Evolutionary conservation across 2,329 filamentous ascomycete genomes (phyloP).

Genomic region (Venturia oleaginea): DNA sequence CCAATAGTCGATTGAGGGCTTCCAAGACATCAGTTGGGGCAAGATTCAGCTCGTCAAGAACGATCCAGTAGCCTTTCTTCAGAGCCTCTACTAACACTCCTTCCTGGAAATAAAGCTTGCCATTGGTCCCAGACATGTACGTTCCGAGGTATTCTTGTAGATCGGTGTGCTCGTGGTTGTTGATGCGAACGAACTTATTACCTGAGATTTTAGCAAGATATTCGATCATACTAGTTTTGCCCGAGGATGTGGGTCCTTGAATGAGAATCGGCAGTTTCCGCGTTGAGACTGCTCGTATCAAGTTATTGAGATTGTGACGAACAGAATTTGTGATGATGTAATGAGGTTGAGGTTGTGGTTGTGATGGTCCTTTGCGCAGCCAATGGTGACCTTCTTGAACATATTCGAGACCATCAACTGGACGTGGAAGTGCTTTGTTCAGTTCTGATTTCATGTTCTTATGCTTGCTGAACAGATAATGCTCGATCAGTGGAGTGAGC

Average conservation of each 20-base stretch:
- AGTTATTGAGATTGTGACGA: slow-evolving; percentile 84
- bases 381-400: slow-evolving; percentile 86
- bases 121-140: slow-evolving; percentile 78
- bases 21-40: slow-evolving; percentile 96
- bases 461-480: slow-evolving; percentile 65
- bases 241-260: slow-evolving; percentile 92
- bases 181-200: slow-evolving; percentile 96
- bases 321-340: slow-evolving; percentile 98
- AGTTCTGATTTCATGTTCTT: slow-evolving; percentile 64
- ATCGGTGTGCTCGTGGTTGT: slow-evolving; percentile 98
- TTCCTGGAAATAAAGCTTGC: slow-evolving; percentile 83
- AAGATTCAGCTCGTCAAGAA: slow-evolving; percentile 93
- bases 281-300: slow-evolving; percentile 89
- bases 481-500: slow-evolving; percentile 69
- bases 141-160: slow-evolving; percentile 95
- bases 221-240: slow-evolving; percentile 99
- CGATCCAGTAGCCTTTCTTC: slow-evolving; percentile 92
- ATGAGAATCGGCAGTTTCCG: slow-evolving; percentile 87
- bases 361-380: slow-evolving; percentile 66
- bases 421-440: slow-evolving; percentile 67
- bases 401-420: slow-evolving; percentile 66
- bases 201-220: slow-evolving; percentile 94
- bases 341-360: slow-evolving; percentile 64
- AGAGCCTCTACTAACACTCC: slow-evolving; percentile 88
- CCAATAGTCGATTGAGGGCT: slow-evolving; percentile 85